A percentile compares a stretch with the other conserved stretches of the same genome.
Conservation (phyloP, 768 basidiomycete species). For the Leucocoprinus sp. region DNA sequence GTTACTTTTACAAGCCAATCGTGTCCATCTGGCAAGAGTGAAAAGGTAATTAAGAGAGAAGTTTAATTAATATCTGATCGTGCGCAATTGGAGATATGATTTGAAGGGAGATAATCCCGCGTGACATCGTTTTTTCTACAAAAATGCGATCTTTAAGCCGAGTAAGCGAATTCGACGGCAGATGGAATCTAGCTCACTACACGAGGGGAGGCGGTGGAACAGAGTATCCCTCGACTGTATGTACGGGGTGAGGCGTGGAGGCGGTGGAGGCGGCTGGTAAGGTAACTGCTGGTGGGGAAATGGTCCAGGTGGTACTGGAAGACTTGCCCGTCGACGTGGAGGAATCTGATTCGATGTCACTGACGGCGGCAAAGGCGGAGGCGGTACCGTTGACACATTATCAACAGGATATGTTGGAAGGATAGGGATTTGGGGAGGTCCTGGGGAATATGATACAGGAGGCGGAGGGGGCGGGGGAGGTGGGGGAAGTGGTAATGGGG, state of each 20-base stretch:
- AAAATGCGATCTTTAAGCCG: constrained; percentile 26
- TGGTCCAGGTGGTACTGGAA: constrained; percentile 42
- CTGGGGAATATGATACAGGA: constrained; percentile 15
- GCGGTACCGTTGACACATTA: constrained; percentile 19
- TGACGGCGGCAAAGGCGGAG: constrained; percentile 23
- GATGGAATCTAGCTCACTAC: background rate
- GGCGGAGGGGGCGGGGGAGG: constrained; percentile 16
- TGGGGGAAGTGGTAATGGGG: constrained; percentile 21
- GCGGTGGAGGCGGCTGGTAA: constrained; percentile 27
- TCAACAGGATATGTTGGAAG: constrained; percentile 15
- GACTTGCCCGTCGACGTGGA: constrained; percentile 21
- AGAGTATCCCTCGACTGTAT: constrained; percentile 20
- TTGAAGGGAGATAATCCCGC: background rate
- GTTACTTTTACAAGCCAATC: background rate
- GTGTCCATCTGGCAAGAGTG: constrained; percentile 7
- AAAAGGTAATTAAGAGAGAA: constrained; percentile 1
- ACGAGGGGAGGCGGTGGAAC: constrained; percentile 19
- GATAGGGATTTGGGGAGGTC: constrained; percentile 3
- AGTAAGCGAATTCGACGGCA: constrained; percentile 32
- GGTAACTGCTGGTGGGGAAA: constrained; percentile 31
- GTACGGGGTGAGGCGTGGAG: constrained; percentile 23
- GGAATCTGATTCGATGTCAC: constrained; percentile 11
- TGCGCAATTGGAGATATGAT: constrained; percentile 3
- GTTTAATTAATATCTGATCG: constrained; percentile 2
- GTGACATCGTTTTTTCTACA: constrained; percentile 18